phyloP scores from a whole-genome alignment of 2,329 filamentous ascomycete genomes.

The Colletotrichum tanaceti region DNA sequence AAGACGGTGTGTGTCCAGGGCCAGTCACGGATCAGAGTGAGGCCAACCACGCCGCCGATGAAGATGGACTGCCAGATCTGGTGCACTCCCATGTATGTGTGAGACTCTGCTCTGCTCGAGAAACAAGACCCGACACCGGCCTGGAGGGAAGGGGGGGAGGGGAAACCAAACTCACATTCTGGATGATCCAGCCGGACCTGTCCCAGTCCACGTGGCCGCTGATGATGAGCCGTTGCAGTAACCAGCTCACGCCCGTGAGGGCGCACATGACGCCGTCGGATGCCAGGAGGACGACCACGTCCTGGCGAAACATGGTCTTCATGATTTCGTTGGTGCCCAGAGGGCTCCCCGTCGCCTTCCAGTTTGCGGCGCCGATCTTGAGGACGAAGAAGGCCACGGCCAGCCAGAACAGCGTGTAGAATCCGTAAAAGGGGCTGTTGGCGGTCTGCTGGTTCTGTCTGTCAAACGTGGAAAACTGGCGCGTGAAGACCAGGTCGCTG shows the following conservation, averaged over 20 bases:
- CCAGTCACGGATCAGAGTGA: slow-evolving; percentile 79
- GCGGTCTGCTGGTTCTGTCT: slow-evolving; percentile 73
- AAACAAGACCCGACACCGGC: not conserved
- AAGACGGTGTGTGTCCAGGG: slow-evolving; percentile 86
- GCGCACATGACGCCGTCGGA: slow-evolving; percentile 78
- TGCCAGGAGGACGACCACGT: slow-evolving; percentile 65
- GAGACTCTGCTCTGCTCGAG: not conserved
- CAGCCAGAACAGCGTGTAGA: slow-evolving; percentile 84
- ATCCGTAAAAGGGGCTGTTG: slow-evolving; percentile 80
- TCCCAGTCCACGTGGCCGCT: slow-evolving; percentile 75
- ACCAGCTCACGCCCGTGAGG: slow-evolving; percentile 72
- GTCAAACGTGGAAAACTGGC: slow-evolving; percentile 80
- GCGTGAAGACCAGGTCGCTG: slow-evolving; percentile 73
- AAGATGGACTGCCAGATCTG: slow-evolving; percentile 76
- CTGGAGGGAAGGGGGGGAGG: not conserved
- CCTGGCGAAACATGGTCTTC: slow-evolving; percentile 70
- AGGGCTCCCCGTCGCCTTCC: slow-evolving; percentile 73
- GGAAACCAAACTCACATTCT: slow-evolving; percentile 64
- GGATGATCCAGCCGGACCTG: slow-evolving; percentile 76
- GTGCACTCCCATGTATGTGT: not conserved
- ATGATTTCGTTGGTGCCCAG: slow-evolving; percentile 79
- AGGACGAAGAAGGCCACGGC: slow-evolving; percentile 73
- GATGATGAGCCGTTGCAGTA: slow-evolving; percentile 71
- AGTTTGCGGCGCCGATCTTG: slow-evolving; percentile 76
- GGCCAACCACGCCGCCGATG: slow-evolving; percentile 69